Base-by-base conservation (phyloP, 2,329 filamentous ascomycete species). In the Cladosporium sp. region DNA sequence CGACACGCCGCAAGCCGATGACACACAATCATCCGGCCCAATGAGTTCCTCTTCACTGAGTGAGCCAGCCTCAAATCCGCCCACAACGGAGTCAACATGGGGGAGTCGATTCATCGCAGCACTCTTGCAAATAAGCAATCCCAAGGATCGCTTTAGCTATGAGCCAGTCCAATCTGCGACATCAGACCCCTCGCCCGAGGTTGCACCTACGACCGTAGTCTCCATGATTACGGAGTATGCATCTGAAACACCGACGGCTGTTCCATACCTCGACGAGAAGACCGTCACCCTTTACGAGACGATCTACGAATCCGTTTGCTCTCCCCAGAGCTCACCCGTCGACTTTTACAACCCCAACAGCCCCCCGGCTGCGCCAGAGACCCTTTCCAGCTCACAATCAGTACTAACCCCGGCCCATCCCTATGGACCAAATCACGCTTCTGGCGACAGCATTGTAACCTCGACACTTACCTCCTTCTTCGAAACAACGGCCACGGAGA, bases 31-130 rank as follows among this genome's bases (percentile, higher is more conserved):
- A 41, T 48, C 37, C 29, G 44, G 34, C 27, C 37, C n/a, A 5
- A 15, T 34, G 37, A 41, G 44, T 48, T 48, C 44, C 44, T 48
- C 44, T 48, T 48, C 44, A 48, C 44, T 48, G 44, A 48, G 44
- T 48, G 44, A 48, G 44, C 44, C 37, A 48, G 44, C 44, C 44
- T 48, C 44, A 48, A 48, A 48, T 48, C 44, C 44, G 44, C 44
- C 44, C 37, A 40, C 44, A 41, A 48, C 44, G 44, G 44, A 48
- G 44, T 48, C 44, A 48, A 48, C 13, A 32, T 48, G 44, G 44
- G 44, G 44, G 44, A 18, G 11, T 40, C 44, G 44, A 48, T 48
- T 48, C 13, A 20, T 48, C 27, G 44, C 44, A 48, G 44, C 37
- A 40, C 24, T 48, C 22, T 36, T 39, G 40, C 19, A 32, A 27